Percentiles rank a stretch among this genome's conserved stretches.
Conservation (phyloP, 2,329 filamentous ascomycete species). For the Xylaria multiplex region DNA sequence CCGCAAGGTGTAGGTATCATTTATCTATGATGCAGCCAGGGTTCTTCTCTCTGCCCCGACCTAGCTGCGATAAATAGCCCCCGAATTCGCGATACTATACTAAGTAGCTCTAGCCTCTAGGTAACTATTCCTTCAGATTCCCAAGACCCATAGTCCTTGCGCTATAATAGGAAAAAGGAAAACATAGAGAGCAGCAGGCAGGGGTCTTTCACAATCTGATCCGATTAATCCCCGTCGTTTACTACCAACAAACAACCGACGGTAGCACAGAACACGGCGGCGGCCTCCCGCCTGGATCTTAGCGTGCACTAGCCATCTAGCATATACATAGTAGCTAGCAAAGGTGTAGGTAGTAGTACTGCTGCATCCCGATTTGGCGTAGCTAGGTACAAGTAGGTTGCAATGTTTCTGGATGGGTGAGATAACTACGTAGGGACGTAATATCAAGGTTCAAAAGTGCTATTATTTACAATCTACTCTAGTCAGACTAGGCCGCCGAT, state of each 20-base stretch:
- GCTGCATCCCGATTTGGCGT: not conserved
- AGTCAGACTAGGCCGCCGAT: not conserved
- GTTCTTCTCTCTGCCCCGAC: slow-evolving; percentile 16
- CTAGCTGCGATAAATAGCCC: slow-evolving; percentile 24
- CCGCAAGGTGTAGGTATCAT: not conserved
- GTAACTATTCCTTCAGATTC: not conserved
- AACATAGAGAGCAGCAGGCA: not conserved
- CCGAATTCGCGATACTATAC: slow-evolving; percentile 15
- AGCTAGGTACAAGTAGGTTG: too few species aligned
- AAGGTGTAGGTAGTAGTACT: not conserved
- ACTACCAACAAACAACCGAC: not conserved
- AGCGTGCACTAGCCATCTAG: slow-evolving; percentile 18
- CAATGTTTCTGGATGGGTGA: too few species aligned
- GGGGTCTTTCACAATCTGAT: not conserved
- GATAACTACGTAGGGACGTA: too few species aligned
- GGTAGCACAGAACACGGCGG: not conserved
- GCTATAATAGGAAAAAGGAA: not conserved
- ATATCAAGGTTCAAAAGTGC: not conserved
- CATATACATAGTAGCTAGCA: not conserved
- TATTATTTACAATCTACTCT: not conserved
- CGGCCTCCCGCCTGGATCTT: slow-evolving; percentile 30
- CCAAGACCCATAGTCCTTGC: not conserved
- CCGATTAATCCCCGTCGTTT: not conserved
- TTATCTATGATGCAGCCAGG: not conserved
- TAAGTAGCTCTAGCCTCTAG: not conserved